Evolutionary conservation across 2,329 filamentous ascomycete genomes (phyloP).

Genomic region (Coleophoma crateriformis): DNA sequence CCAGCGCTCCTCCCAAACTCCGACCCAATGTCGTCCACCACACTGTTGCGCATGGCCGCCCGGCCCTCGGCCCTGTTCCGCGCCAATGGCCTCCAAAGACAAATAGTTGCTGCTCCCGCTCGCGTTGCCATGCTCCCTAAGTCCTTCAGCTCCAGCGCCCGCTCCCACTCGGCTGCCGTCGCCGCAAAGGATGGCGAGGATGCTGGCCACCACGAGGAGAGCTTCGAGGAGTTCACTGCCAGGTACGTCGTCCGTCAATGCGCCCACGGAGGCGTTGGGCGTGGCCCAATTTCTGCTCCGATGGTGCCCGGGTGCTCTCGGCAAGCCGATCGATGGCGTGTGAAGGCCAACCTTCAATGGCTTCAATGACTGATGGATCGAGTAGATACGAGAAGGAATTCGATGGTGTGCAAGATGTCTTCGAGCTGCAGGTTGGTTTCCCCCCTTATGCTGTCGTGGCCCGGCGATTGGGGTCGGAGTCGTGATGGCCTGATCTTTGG

Average conservation of each 20-base stretch:
- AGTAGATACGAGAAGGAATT: constrained; percentile 98
- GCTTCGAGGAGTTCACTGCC: constrained; percentile 96
- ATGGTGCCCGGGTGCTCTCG: constrained; percentile 9
- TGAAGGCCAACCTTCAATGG: constrained; percentile 25
- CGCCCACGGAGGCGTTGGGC: neutral
- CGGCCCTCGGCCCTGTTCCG: constrained; percentile 59
- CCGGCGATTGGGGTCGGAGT: neutral
- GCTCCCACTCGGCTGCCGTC: constrained; percentile 29
- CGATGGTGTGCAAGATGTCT: constrained; percentile 93
- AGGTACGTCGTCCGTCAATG: constrained; percentile 56
- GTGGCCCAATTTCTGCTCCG: too few species aligned
- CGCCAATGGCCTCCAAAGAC: constrained; percentile 53
- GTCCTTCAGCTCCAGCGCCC: constrained; percentile 56
- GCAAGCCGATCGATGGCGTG: constrained; percentile 10
- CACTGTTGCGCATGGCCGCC: constrained; percentile 65
- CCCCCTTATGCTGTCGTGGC: constrained; percentile 13
- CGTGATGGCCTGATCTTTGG: neutral
- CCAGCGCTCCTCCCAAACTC: constrained; percentile 7
- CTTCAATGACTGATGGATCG: constrained; percentile 14
- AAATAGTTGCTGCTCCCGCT: constrained; percentile 46
- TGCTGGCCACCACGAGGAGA: constrained; percentile 77
- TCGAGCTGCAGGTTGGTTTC: constrained; percentile 88
- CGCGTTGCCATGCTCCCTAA: constrained; percentile 43
- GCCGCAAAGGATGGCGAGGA: constrained; percentile 48
- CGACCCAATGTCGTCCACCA: constrained; percentile 55